A percentile compares a stretch with the other conserved stretches of the same genome.
Evolutionary conservation across 208 protist species (phyloP).

Genomic region (Acanthamoeba culbertsoni): DNA sequence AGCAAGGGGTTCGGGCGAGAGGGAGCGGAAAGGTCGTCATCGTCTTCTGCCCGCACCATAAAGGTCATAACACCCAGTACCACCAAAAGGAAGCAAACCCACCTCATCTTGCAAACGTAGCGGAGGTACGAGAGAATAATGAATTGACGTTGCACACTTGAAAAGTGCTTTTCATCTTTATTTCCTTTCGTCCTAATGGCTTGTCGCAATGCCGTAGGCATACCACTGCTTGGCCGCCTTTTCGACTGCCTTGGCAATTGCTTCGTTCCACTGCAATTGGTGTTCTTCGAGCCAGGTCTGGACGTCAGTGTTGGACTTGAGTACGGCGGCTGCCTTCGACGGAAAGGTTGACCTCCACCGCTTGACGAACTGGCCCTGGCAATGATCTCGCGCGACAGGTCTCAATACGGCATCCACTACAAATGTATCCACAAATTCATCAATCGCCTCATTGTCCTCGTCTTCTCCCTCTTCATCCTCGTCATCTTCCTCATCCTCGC

Average conservation of each 20-base stretch:
- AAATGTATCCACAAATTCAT: slow-evolving; percentile 20
- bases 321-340: background rate
- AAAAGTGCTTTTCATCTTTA: no score
- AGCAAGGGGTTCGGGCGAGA: no score
- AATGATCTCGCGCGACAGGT: background rate
- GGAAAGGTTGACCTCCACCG: background rate
- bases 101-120: no score
- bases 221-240: slow-evolving; percentile 30
- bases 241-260: background rate
- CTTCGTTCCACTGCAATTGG: background rate
- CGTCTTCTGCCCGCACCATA: no score
- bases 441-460: background rate
- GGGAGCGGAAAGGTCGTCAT: no score
- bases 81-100: no score
- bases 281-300: background rate
- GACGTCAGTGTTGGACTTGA: background rate
- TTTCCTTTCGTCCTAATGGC: background rate
- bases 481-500: background rate
- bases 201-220: background rate
- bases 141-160: no score
- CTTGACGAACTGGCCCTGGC: background rate
- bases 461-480: background rate
- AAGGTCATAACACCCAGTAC: no score
- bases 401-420: background rate
- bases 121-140: no score